phyloP scores from a whole-genome alignment of 2,329 filamentous ascomycete species.

The Trichoderma koningii region DNA sequence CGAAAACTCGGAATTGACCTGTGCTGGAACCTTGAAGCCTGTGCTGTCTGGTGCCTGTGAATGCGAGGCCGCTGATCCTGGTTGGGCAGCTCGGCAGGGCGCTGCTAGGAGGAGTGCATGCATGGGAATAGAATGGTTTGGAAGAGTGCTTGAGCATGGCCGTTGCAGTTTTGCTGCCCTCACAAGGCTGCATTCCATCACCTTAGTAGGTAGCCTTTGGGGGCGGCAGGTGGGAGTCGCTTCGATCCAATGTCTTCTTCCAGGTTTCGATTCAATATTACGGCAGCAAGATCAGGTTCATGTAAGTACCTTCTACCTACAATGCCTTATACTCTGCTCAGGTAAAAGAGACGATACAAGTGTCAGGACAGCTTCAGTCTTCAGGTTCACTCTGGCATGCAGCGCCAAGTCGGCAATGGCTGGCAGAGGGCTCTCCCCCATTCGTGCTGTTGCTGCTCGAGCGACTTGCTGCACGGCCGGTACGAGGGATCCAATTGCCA shows the following conservation, averaged over 20 bases:
- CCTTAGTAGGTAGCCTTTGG: no score
- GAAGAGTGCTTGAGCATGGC: not conserved
- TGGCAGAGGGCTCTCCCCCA: constrained; percentile 2
- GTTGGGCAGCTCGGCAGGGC: constrained; percentile 22
- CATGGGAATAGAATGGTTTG: not conserved
- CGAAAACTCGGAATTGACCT: constrained; percentile 15
- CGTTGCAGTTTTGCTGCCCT: no score
- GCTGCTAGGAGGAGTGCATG: constrained; percentile 5
- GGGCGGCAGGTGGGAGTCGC: no score
- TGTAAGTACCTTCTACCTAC: no score
- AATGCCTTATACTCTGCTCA: not conserved
- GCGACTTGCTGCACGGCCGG: not conserved
- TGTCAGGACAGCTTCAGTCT: no score
- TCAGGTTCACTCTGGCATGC: not conserved
- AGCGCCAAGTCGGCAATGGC: constrained; percentile 16
- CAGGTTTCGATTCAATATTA: no score
- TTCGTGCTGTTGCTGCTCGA: not conserved
- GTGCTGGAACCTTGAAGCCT: no score
- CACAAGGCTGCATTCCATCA: no score
- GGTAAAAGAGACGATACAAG: no score
- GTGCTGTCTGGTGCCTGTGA: no score
- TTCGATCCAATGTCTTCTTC: no score
- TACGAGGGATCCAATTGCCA: constrained; percentile 1
- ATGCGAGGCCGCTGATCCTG: constrained; percentile 5
- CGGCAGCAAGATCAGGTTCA: no score